Base-by-base conservation (phyloP, 495 filamentous ascomycete genomes). In the Aspergillus nidulans region DNA sequence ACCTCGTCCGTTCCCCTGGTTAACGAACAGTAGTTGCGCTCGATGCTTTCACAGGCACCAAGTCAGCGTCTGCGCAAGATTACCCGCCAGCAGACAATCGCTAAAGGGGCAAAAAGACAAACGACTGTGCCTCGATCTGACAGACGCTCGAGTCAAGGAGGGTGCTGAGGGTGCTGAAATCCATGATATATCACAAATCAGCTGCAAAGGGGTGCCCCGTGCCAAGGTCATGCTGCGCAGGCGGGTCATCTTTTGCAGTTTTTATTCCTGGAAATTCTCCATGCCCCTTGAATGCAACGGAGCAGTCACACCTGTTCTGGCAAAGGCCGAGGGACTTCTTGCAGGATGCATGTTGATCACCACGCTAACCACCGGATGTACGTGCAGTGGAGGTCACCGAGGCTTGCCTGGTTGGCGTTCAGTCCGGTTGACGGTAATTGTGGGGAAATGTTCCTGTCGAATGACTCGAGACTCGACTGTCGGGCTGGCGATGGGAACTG, bases 181-280 rank as follows among this genome's bases (percentile, higher is more conserved):
- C 2, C 2, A 12, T 6, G 30, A 49, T 49, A 49, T 13, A 15
- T 20, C 46, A 19, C 4, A 10, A 10, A 20, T 15, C 44, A 24
- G 39, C 15, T 24, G 13, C 15, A 30, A 15, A 23, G 26, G 1
- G 19, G 32, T 38, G 47, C 23, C 32, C 19, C 47, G 47, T 49
- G 47, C 47, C 15, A 34, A 21, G 30, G 30, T 49, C 46, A 49
- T 49, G 8, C 16, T 21, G 3, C 12, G 9, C 6, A 12, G 19
- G 12, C 43, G 45, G 45, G 28, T 23, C 26, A 32, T 34, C 26
- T 32, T 18, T 18, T 36, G 12, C 6, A 20, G 25, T n/a, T 30
- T 26, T 24, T 20, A 47, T 47, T 47, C 44, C 44, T 47, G 25
- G 44, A 36, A 49, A 34, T 49, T 49, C 9, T 49, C 42, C 45